phyloP scores from a whole-genome alignment of 2,329 filamentous ascomycete genomes.

The Penicillium crustosum region DNA sequence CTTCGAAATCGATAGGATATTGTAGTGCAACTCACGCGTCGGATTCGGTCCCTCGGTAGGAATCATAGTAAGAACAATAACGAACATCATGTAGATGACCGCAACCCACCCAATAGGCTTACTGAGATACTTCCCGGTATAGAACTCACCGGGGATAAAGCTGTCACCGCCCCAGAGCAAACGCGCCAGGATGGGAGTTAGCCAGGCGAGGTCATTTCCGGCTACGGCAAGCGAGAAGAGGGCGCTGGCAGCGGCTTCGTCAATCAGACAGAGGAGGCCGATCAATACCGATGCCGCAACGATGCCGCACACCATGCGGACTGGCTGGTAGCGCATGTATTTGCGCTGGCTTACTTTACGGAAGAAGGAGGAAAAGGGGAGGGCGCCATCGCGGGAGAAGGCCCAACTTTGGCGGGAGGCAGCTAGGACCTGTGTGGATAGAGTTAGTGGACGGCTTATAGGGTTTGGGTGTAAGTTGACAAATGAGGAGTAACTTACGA shows the following conservation, averaged over 20 bases:
- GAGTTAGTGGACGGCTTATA: conserved; percentile 8
- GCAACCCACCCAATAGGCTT: conserved; percentile 56
- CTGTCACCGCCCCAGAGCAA: conserved; percentile 58
- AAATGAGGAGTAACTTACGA: conserved; percentile 31
- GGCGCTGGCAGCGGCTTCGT: conserved; percentile 55
- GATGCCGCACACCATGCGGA: conserved; percentile 58
- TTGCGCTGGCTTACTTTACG: conserved; percentile 53
- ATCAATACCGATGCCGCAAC: conserved; percentile 53
- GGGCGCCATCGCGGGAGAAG: conserved; percentile 60
- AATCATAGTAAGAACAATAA: conserved; percentile 59
- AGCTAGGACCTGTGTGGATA: conserved; percentile 46
- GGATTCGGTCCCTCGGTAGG: conserved; percentile 57
- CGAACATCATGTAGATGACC: conserved; percentile 55
- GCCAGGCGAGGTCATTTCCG: conserved; percentile 61
- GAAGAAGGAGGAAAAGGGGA: conserved; percentile 60
- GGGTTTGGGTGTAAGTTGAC: too few relatives aligned
- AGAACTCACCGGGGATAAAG: conserved; percentile 59
- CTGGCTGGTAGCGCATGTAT: conserved; percentile 55
- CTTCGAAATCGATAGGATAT: not conserved
- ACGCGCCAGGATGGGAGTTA: conserved; percentile 56
- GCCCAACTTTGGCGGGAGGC: conserved; percentile 62
- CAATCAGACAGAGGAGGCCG: conserved; percentile 59
- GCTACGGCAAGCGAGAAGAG: conserved; percentile 56
- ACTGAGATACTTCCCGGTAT: conserved; percentile 54
- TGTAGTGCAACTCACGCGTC: conserved; percentile 34